These are phyloP conservation scores for Geum urbanum DNA, from an alignment of 306 rosid species.

Conservation along the genomic window DNA sequence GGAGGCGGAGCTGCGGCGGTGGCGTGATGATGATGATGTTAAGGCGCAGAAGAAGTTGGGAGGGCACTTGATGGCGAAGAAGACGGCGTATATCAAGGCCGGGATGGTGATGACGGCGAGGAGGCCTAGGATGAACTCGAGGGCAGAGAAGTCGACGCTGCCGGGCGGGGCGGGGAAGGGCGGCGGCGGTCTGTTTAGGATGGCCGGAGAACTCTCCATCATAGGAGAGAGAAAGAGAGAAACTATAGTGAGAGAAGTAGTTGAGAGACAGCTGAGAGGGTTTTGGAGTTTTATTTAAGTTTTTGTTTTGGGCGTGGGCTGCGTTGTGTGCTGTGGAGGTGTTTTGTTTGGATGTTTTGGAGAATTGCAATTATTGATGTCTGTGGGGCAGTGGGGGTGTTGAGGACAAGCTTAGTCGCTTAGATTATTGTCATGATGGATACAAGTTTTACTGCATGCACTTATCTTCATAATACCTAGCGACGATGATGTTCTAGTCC, in stretches of 20 bases:
- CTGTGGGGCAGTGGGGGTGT: neutral
- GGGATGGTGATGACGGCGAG: conserved; percentile 73
- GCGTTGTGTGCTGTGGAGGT: neutral
- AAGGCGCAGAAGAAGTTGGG: conserved; percentile 30
- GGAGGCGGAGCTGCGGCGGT: conserved; percentile 8
- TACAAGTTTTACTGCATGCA: neutral
- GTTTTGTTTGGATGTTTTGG: conserved; percentile 1
- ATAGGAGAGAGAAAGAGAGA: neutral
- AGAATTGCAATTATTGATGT: conserved; percentile 11
- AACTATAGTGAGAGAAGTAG: neutral
- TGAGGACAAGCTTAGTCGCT: neutral
- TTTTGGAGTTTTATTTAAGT: neutral
- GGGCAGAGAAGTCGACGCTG: conserved; percentile 67
- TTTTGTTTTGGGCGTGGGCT: neutral
- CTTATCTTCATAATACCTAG: neutral
- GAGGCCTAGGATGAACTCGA: conserved; percentile 67
- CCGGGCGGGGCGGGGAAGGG: conserved; percentile 38
- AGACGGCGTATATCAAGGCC: conserved; percentile 56
- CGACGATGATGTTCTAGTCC: neutral
- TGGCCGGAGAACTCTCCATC: conserved; percentile 42
- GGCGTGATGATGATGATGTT: conserved; percentile 12
- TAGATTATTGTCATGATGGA: neutral
- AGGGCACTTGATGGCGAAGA: conserved; percentile 65
- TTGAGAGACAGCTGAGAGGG: neutral
- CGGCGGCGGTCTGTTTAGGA: conserved; percentile 32